These are phyloP conservation scores for Diaporthe capsici DNA, from an alignment of 2,329 filamentous ascomycete genomes.

Conservation along the genomic window DNA sequence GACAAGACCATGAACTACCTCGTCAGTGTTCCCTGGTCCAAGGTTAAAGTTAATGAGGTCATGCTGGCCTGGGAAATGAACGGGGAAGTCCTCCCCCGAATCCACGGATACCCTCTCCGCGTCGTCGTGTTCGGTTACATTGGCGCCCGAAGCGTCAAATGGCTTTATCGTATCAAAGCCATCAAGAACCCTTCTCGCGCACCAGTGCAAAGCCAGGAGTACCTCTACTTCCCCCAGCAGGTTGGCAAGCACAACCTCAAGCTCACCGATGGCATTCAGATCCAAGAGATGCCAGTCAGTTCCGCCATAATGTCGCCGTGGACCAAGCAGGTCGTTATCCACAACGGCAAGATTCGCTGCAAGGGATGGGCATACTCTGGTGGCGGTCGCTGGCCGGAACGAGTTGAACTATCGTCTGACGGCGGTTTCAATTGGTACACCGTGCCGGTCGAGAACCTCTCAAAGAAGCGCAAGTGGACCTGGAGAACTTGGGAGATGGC, in stretches of 20 bases:
- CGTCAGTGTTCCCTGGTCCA: slow-evolving; percentile 15
- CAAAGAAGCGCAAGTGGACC: slow-evolving; percentile 15
- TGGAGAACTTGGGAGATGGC: slow-evolving; percentile 10
- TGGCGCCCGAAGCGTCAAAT: slow-evolving; percentile 11
- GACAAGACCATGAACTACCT: slow-evolving; percentile 24
- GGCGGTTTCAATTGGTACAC: slow-evolving; percentile 15
- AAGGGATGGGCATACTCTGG: slow-evolving; percentile 12
- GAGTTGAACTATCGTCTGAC: slow-evolving; percentile 7
- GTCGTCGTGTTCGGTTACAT: slow-evolving; percentile 13
- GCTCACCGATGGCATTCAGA: slow-evolving; percentile 8
- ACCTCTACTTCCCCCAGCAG: slow-evolving; percentile 20
- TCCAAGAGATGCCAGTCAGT: slow-evolving; percentile 16
- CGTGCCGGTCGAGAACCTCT: slow-evolving; percentile 6
- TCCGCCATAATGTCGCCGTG: slow-evolving; percentile 12
- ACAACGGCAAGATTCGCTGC: not conserved
- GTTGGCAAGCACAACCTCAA: slow-evolving; percentile 2
- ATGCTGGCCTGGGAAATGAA: slow-evolving; percentile 18
- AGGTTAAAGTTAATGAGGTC: slow-evolving; percentile 13
- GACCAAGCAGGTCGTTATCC: slow-evolving; percentile 15
- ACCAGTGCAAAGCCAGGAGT: slow-evolving; percentile 9
- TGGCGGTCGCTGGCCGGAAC: slow-evolving; percentile 11
- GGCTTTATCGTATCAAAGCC: slow-evolving; percentile 14
- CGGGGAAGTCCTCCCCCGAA: not conserved
- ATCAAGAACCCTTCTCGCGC: slow-evolving; percentile 2
- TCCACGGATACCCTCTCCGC: slow-evolving; percentile 11